Evolutionary conservation across 768 basidiomycete species (phyloP), one percentile per base, ranked within the genome.

Genomic region (Boletus vinaceobasis): DNA sequence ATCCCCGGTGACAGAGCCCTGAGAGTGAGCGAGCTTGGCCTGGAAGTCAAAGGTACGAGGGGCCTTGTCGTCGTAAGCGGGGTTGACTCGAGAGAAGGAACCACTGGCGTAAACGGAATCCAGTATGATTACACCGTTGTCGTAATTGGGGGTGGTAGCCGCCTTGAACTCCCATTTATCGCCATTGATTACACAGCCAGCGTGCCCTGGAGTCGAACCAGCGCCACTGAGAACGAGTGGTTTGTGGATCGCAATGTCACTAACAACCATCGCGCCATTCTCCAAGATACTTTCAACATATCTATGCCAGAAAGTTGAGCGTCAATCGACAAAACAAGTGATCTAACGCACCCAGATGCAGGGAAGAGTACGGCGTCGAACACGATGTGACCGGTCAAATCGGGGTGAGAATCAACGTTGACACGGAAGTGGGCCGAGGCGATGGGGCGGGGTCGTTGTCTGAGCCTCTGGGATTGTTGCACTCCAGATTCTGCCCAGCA

Each of bases 331-430:
- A 21, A 35, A 46, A 19, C 3, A 53, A 35, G 26, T 7, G 10
- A 29, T 50, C 71, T 68, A 2, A 75, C 58, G 46, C 63, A 79
- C 19, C 76, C 79, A 17, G 77, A 71, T 14, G 76, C 77, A 9
- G 79, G 77, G 73, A 78, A 74, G 26, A 79, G 77, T 0, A 76
- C 69, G 21, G 78, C 76, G 1, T 74, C 74, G 27, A 72, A 70
- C 37, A 80, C 75, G 17, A 78, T 59, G 59, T 80, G 79, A 33
- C 79, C 71, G 0, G 75, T 73, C 9, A 80, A 60, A 23, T 69
- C 68, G 0, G 79, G 65, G 40, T 71, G 71, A 33, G 60, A 55
- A 27, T 70, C 65, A 8, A 55, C 65, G 36, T 54, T 79, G 32
- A 80, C 55, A 11, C 69, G 68, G 43, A 77, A 68, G 38, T 69